phyloP scores from a whole-genome alignment of 192 early-diverging fungal genomes.

The Oehlia diaphana region DNA sequence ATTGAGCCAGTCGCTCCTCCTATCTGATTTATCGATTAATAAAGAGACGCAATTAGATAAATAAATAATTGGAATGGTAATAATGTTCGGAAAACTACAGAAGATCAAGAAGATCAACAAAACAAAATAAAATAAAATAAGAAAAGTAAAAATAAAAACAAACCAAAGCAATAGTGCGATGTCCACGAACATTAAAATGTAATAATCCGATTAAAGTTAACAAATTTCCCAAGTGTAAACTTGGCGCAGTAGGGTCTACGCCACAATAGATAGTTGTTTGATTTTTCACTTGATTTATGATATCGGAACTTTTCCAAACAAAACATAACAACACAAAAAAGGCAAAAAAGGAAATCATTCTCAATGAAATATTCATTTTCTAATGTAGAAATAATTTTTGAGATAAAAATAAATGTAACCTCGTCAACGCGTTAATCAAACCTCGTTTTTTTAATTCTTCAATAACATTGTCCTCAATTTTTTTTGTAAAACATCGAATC shows the following conservation, averaged over 20 bases:
- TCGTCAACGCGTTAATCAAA: slow-evolving; percentile 59
- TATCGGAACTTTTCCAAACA: slow-evolving; percentile 39
- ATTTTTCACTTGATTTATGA: slow-evolving; percentile 44
- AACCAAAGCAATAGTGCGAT: slow-evolving; percentile 47
- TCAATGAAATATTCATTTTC: neutral
- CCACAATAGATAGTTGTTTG: slow-evolving; percentile 80
- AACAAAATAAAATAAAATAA: no score
- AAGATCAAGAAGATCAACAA: no score
- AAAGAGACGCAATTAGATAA: neutral
- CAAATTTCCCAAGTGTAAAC: slow-evolving; percentile 90
- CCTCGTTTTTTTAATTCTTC: slow-evolving; percentile 46
- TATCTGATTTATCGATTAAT: slow-evolving; percentile 38
- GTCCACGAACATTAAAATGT: slow-evolving; percentile 83
- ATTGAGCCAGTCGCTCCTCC: slow-evolving; percentile 92
- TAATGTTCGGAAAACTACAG: no score
- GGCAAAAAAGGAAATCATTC: slow-evolving; percentile 1
- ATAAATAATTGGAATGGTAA: no score
- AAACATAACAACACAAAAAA: neutral
- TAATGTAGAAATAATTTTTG: neutral
- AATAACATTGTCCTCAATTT: slow-evolving; percentile 34
- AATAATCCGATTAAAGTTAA: slow-evolving; percentile 80
- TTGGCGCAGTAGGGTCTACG: slow-evolving; percentile 91
- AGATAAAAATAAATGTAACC: slow-evolving; percentile 27
- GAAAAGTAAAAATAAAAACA: no score
- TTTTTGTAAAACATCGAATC: neutral